Evolutionary conservation across 495 filamentous ascomycete genomes (phyloP).

Genomic region (Parmelia sp.): DNA sequence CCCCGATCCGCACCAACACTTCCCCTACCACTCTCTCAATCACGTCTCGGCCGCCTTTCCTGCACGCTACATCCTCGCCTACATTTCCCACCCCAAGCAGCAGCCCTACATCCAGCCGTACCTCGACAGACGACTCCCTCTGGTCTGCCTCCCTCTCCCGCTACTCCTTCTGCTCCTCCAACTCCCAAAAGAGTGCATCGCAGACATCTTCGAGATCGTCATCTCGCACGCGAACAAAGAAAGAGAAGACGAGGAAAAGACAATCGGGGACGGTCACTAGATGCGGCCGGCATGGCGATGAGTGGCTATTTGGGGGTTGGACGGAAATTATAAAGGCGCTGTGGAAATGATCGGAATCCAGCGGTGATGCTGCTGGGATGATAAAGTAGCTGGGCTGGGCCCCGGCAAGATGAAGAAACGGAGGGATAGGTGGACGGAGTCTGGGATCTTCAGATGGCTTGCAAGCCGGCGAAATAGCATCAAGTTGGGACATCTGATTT

Average conservation of each 20-base stretch:
- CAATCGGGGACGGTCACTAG: not conserved
- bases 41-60: not conserved
- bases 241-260: not conserved
- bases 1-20: not conserved
- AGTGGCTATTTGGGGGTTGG: slow-evolving; percentile 21
- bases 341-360: not conserved
- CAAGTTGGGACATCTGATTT: too few relatives aligned
- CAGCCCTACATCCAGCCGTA: not conserved
- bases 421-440: not conserved
- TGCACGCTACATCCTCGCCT: not conserved
- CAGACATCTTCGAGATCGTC: not conserved
- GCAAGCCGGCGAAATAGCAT: too few relatives aligned
- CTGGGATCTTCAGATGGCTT: too few relatives aligned
- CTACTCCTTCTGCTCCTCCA: slow-evolving; percentile 19
- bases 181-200: not conserved
- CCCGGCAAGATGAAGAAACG: not conserved
- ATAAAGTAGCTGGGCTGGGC: not conserved
- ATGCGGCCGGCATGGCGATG: slow-evolving; percentile 18
- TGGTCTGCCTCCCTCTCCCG: slow-evolving; percentile 19
- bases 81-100: not conserved
- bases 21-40: not conserved
- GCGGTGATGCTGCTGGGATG: not conserved
- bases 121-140: slow-evolving; percentile 11
- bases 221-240: not conserved
- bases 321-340: slow-evolving; percentile 4